Evolutionary conservation across 345 rosid genomes (phyloP), one percentile per base, ranked within the genome.

Genomic region (Eutrema heterophyllum): DNA sequence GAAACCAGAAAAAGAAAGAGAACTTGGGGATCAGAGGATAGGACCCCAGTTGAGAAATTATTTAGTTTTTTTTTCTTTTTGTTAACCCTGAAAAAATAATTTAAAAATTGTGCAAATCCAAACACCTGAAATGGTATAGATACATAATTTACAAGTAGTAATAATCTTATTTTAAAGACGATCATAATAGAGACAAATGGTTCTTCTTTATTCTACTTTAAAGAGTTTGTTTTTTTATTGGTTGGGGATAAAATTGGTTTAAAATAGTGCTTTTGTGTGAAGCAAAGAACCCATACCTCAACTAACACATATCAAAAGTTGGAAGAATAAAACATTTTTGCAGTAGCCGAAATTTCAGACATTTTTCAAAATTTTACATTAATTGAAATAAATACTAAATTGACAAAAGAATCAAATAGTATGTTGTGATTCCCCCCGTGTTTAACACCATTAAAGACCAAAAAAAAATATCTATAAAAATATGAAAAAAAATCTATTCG

Each of bases 1-100:
- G 41, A 68, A 21, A 52, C 44, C 27, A 40, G 58, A 62, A 1
- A 69, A 75, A 60, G 36, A 60, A 60, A 68, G 51, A 62, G 64
- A 62, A 24, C 75, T 76, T 75, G 70, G 70, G 74, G 79, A 76
- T 76, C 59, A 62, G 65, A 69, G 51, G 29, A 67, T 66, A 68
- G 43, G 69, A 59, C 73, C 79, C 79, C 68, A 26, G 18, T 21
- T 21, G 24, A 18, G 24, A 13, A 51, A 21, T 12, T 4, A 12
- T 7, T 4, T 32, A 0, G n/a, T n/a, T n/a, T n/a, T n/a, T n/a
- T 32, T 32, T 32, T 32, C 0, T 4, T 4, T 32, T 4, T 32
- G 35, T 32, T 32, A 32, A 32, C 35, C 35, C 35, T 32, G 6
- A 32, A 32, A 32, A 32, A 4, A 21, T 32, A 5, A 10, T 33